Conservation (phyloP, 768 basidiomycete species). For the Cantharellus cinnabarinus region DNA sequence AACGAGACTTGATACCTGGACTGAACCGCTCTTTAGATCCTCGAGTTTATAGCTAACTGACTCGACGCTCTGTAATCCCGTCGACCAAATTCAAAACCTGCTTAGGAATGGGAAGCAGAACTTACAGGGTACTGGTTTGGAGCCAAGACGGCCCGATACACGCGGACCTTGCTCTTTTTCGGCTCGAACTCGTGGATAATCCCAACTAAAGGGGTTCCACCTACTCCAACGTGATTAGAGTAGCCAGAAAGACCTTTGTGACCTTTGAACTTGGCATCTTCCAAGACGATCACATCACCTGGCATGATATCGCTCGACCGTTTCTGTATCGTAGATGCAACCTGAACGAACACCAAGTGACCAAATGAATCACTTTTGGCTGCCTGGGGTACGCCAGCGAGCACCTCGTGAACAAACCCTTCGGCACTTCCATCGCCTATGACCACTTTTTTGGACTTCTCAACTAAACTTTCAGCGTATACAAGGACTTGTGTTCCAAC, state of each 20-base stretch:
- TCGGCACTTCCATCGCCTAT: constrained; percentile 71
- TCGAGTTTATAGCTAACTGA: constrained; percentile 72
- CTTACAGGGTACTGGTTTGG: constrained; percentile 55
- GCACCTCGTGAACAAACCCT: constrained; percentile 52
- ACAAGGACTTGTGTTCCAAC: constrained; percentile 60
- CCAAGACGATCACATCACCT: constrained; percentile 60
- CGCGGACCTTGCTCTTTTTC: constrained; percentile 71
- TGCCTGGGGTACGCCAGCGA: constrained; percentile 43
- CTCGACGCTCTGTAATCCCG: constrained; percentile 35
- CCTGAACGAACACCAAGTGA: constrained; percentile 57
- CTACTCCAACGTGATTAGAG: constrained; percentile 32
- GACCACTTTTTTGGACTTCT: constrained; percentile 55
- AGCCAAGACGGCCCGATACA: constrained; percentile 74
- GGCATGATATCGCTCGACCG: constrained; percentile 66
- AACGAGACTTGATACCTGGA: constrained; percentile 32
- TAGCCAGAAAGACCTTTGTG: constrained; percentile 53
- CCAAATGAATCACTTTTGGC: constrained; percentile 33
- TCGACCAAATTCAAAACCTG: constrained; percentile 1
- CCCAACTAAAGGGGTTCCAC: constrained; percentile 41
- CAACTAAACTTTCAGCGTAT: constrained; percentile 41
- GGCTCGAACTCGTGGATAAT: constrained; percentile 64
- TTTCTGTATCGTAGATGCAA: constrained; percentile 41
- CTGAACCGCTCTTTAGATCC: constrained; percentile 66
- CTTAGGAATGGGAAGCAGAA: constrained; percentile 10
- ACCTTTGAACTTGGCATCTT: constrained; percentile 61